Evolutionary conservation across 208 protist species (phyloP).

Genomic region (Blastocrithidia nonstop): DNA sequence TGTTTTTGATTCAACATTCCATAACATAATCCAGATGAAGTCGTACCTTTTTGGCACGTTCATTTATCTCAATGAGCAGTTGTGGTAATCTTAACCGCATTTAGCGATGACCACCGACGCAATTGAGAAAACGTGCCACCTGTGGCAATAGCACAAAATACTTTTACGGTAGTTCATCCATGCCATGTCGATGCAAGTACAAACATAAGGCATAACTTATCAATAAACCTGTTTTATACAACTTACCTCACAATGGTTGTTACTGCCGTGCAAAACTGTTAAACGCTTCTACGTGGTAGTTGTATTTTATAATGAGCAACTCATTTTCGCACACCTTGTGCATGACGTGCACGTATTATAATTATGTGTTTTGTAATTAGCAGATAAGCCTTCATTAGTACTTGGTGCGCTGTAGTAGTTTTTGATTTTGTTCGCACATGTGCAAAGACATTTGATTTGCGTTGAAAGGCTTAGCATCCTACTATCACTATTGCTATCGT

Average conservation of each 20-base stretch:
- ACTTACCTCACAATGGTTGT: slow-evolving; percentile 29
- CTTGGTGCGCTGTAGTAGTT: too few species aligned
- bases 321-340: too few species aligned
- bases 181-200: slow-evolving; percentile 21
- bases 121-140: slow-evolving; percentile 41
- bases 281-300: slow-evolving; percentile 30
- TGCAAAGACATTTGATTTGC: too few species aligned
- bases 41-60: slow-evolving; percentile 53
- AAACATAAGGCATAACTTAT: slow-evolving; percentile 57
- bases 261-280: slow-evolving; percentile 23
- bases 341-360: too few species aligned
- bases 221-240: slow-evolving; percentile 45
- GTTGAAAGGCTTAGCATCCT: too few species aligned
- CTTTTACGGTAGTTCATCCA: slow-evolving; percentile 25
- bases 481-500: too few species aligned
- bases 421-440: too few species aligned
- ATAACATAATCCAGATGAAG: slow-evolving; percentile 45
- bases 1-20: too few species aligned
- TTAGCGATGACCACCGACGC: slow-evolving; percentile 60
- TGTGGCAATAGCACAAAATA: slow-evolving; percentile 42
- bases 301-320: slow-evolving; percentile 25
- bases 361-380: too few species aligned
- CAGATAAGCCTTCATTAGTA: too few species aligned
- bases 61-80: slow-evolving; percentile 41
- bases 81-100: slow-evolving; percentile 33